phyloP scores from a whole-genome alignment of 1,284 basidiomycete species.

The Trichosporon coremiiforme region DNA sequence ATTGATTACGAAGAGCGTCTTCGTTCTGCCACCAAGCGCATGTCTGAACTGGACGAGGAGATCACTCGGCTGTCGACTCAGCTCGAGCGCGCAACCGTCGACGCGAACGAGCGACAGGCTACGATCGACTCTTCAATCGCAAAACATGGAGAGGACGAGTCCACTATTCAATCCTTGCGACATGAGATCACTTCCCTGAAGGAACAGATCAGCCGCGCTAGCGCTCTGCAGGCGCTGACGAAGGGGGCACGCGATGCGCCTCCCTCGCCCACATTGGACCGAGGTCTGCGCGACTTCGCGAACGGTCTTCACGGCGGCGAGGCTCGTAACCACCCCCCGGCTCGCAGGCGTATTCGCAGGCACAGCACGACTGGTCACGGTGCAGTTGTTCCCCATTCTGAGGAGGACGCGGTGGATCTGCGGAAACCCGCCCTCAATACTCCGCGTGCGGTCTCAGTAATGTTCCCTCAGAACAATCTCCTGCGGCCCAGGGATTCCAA shows the following conservation, averaged over 20 bases:
- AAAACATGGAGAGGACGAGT: slow-evolving; percentile 74
- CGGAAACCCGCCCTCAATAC: slow-evolving; percentile 74
- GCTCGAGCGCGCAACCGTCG: slow-evolving; percentile 60
- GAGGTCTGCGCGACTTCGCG: slow-evolving; percentile 46
- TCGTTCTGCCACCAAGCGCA: slow-evolving; percentile 71
- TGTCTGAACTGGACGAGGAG: slow-evolving; percentile 78
- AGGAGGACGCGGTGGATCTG: slow-evolving; percentile 28
- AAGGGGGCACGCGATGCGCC: slow-evolving; percentile 63
- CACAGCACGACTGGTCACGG: slow-evolving; percentile 47
- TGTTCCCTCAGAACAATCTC: slow-evolving; percentile 71
- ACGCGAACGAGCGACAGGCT: slow-evolving; percentile 79
- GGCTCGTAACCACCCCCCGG: slow-evolving; percentile 23
- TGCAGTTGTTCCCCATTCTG: slow-evolving; percentile 16
- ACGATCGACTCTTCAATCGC: slow-evolving; percentile 57
- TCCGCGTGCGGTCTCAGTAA: slow-evolving; percentile 90
- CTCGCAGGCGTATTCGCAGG: slow-evolving; percentile 61
- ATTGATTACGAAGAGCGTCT: slow-evolving; percentile 78
- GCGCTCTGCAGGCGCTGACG: slow-evolving; percentile 81
- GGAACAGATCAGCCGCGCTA: slow-evolving; percentile 92
- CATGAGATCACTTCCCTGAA: slow-evolving; percentile 87
- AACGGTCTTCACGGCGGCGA: slow-evolving; percentile 69
- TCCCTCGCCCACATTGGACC: slow-evolving; percentile 67
- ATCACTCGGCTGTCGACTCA: slow-evolving; percentile 81
- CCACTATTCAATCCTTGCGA: slow-evolving; percentile 83
- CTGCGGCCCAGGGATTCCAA: slow-evolving; percentile 64